Conservation (phyloP, 129 eudicot genomes). For the Solidago caesia region DNA sequence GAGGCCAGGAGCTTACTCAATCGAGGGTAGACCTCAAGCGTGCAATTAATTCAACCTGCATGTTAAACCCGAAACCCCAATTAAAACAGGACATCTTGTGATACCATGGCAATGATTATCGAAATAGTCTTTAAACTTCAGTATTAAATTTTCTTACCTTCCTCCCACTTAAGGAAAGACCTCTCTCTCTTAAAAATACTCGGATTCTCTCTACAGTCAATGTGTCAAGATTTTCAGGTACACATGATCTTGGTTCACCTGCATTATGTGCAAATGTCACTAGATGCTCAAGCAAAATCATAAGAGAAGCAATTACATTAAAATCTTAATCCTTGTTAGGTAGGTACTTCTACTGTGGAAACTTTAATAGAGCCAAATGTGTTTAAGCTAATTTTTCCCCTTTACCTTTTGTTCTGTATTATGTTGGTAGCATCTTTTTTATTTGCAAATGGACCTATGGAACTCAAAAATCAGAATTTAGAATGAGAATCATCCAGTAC, state of each 20-base stretch:
- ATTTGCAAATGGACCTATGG: background rate
- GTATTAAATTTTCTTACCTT: constrained; percentile 52
- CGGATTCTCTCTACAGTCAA: constrained; percentile 75
- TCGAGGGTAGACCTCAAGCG: constrained; percentile 50
- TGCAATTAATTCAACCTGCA: constrained; percentile 66
- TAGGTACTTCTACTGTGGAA: background rate
- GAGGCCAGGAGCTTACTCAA: constrained; percentile 23
- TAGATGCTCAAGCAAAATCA: constrained; percentile 5
- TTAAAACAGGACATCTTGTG: background rate
- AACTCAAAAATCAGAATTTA: background rate
- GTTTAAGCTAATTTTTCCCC: background rate
- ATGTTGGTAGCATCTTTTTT: background rate
- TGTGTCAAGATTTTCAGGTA: constrained; percentile 47
- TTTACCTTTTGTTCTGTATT: background rate
- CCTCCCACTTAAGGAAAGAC: constrained; percentile 65
- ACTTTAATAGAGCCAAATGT: background rate
- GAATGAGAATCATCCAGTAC: background rate
- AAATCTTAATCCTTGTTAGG: background rate
- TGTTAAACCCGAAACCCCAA: constrained; percentile 7
- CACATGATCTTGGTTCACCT: constrained; percentile 51
- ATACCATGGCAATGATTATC: constrained; percentile 3
- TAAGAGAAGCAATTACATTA: background rate
- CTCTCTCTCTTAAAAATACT: constrained; percentile 63
- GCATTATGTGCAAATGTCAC: constrained; percentile 14
- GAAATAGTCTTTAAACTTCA: background rate